phyloP scores from a whole-genome alignment of 495 filamentous ascomycete species.

The Neurospora pannonica region DNA sequence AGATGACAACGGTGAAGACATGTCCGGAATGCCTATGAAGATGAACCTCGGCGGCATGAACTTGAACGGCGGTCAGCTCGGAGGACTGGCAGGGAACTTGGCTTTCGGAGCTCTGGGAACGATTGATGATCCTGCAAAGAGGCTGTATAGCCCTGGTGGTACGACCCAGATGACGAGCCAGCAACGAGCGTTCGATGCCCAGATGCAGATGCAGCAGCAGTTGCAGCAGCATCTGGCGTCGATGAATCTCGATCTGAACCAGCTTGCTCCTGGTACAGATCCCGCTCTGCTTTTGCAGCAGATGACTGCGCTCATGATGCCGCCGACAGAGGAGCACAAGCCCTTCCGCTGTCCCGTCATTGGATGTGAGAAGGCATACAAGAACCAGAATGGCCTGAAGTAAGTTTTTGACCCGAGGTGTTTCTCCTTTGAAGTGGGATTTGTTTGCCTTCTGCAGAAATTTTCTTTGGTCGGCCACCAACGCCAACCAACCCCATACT shows the following conservation, averaged over 20 bases:
- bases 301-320: conserved; percentile 49
- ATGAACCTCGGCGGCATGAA: conserved; percentile 45
- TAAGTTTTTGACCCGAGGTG: conserved; percentile 33
- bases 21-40: conserved; percentile 52
- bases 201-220: conserved; percentile 29
- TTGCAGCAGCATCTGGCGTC: conserved; percentile 53
- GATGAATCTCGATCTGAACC: conserved; percentile 55
- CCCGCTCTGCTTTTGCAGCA: conserved; percentile 69
- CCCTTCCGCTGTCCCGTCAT: conserved; percentile 97
- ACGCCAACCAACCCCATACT: neutral
- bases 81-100: conserved; percentile 12
- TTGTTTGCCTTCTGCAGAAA: neutral
- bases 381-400: conserved; percentile 98
- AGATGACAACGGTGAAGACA: conserved; percentile 34
- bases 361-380: conserved; percentile 98
- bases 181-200: conserved; percentile 29
- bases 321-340: conserved; percentile 68
- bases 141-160: conserved; percentile 77
- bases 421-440: conserved; percentile 1
- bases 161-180: conserved; percentile 49
- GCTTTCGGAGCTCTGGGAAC: conserved; percentile 36
- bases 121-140: conserved; percentile 93
- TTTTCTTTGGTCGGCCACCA: neutral
- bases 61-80: conserved; percentile 37
- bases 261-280: conserved; percentile 64